Evolutionary conservation across 2,329 filamentous ascomycete genomes (phyloP), one percentile per base, ranked within the genome.

Genomic region (Trichoderma atroviride): DNA sequence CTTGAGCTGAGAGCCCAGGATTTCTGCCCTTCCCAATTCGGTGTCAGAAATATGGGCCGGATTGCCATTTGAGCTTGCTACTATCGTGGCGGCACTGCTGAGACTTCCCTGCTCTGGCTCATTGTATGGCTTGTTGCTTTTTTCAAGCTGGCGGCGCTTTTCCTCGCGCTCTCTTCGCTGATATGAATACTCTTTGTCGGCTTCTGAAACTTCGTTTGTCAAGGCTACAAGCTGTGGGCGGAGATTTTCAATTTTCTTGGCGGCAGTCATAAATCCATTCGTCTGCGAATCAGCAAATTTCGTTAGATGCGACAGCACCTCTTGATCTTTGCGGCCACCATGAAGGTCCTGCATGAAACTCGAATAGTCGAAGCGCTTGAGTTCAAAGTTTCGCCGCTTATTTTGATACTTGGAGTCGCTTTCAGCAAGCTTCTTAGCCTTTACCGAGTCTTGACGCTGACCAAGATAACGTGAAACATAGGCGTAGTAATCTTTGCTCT

Each of bases 291-390:
- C 94, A 11, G 96, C 96, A 78, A 94, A 99, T 77, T 91, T 95
- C 1, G 96, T 99, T 37, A 99, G 85, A 77, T 97, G 92, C 1
- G 95, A 98, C 35, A 99, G 81, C 5, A 99, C 92, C 78, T 99
- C 96, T 77, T 98, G 96, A 76, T 99, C 96, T 79, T 98, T 99
- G 72, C 96, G 91, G n/a, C 96, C 96, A 35, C 96, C 96, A 72
- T 98, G 96, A n/a, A 99, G 85, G 82, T 99, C 96, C 76, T 98
- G 95, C 92, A 99, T 97, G 77, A 98, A 99, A 16, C 93, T 97
- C 3, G 95, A 98, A 79, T 99, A 99, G 80, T 99, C 96, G 76
- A 99, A 99, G 11, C 96, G 91, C 82, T 97, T 97, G 69, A 99
- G 86, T 82, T 99, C 96, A 76, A 99, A 99, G 74, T 94, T 97